Percentiles rank a stretch among this genome's conserved stretches.
These are phyloP conservation scores for Nakazawaea holstii DNA, from an alignment of 805 yeast species.

Conservation along the genomic window DNA sequence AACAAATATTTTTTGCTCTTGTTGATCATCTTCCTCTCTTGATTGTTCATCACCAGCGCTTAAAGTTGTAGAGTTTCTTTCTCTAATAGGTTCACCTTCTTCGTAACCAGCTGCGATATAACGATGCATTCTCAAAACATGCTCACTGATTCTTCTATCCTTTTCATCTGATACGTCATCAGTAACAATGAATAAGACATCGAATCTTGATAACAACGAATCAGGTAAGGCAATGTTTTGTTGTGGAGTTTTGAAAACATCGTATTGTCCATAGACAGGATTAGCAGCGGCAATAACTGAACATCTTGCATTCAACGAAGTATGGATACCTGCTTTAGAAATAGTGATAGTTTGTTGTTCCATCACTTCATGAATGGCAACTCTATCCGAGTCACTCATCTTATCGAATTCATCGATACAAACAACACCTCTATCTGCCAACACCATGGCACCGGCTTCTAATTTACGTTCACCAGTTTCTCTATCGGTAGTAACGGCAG, in stretches of 20 bases:
- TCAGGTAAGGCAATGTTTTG: conserved; percentile 96
- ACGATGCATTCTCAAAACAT: conserved; percentile 90
- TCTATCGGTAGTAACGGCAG: conserved; percentile 93
- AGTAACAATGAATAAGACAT: conserved; percentile 89
- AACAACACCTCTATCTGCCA: conserved; percentile 95
- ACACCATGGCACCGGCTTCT: conserved; percentile 99
- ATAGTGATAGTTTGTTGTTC: conserved; percentile 98
- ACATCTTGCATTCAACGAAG: conserved; percentile 93
- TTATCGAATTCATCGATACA: conserved; percentile 99
- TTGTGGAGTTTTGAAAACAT: conserved; percentile 92
- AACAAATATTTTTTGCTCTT: conserved; percentile 62
- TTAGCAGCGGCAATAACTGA: conserved; percentile 97
- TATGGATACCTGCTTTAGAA: conserved; percentile 97
- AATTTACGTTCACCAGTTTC: conserved; percentile 96
- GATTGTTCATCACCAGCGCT: conserved; percentile 72
- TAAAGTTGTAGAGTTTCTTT: conserved; percentile 59
- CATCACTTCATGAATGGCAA: conserved; percentile 99
- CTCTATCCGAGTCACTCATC: conserved; percentile 95
- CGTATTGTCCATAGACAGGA: conserved; percentile 96
- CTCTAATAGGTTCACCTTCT: conserved; percentile 93
- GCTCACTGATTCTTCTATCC: conserved; percentile 88
- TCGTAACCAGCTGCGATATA: conserved; percentile 80
- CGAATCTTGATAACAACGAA: conserved; percentile 93
- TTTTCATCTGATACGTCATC: conserved; percentile 85
- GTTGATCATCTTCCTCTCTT: conserved; percentile 34